Base-by-base conservation (phyloP, 2,329 filamentous ascomycete species). In the Bipolaris bicolor region DNA sequence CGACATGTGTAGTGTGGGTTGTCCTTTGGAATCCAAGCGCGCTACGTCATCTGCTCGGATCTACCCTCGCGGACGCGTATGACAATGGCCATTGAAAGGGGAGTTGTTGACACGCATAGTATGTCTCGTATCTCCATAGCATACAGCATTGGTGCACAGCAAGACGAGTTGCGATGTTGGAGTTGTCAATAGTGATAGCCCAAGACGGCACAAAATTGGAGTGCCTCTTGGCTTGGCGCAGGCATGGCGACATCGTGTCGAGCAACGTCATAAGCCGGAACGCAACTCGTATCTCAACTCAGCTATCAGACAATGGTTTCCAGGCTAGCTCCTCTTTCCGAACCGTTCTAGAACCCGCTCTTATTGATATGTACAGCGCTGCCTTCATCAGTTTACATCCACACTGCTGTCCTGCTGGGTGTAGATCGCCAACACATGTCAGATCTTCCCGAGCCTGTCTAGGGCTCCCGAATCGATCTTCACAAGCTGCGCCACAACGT, bases 401-500 rank as follows among this genome's bases (percentile, higher is more conserved):
- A 31, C 29, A 11, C 4, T 31, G 29, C 29, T 31, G 10, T 31
- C 29, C 13, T 31, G 29, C 29, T 31, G 4, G 29, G 10, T 31
- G 29, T 10, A 31, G 29, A 31, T 31, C 10, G 10, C 29, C 29
- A 31, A 31, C 10, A 31, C 29, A 16, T 26, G 31, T 48, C 43
- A 46, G 39, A 43, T 33, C 41, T 45, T 57, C 22, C 49, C 44
- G 49, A 33, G 36, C 49, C 37, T n/a, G 18, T 33, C 41, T 31
- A 57, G 49, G 49, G 50, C 53, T 50, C 53, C 11, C 50, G 16
- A 33, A 40, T 40, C 47, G 39, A 34, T 51, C 33, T 48, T 33
- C 41, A 57, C 24, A 49, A 18, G 39, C 31, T 39, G 55, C 50
- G 55, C 45, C 55, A 54, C 45, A 45, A 54, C 55, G 26, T 57